Evolutionary conservation across 1,284 basidiomycete species (phyloP), one percentile per base, ranked within the genome.

Genomic region (Papiliotrema flavescens): DNA sequence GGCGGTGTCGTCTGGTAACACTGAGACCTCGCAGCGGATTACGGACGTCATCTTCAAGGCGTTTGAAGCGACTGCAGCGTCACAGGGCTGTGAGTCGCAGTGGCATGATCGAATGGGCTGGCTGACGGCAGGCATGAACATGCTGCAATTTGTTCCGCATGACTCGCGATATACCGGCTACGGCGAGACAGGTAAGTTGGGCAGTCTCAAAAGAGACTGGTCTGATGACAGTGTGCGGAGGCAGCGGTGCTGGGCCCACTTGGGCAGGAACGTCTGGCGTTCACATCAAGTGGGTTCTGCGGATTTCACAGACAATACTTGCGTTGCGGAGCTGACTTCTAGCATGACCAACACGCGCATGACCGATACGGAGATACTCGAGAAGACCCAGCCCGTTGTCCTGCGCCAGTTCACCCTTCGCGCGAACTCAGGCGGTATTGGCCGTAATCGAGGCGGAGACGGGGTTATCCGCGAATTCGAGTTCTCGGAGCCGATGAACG

Each of bases 1-100:
- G 0, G 91, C 90, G 0, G 91, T 92, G 0, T 89, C 94, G 1
- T 93, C 90, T 57, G 91, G 28, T 5, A 32, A 32, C 28, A 32
- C 28, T 5, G 89, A 95, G 44, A 94, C 93, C 0, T 88, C 86
- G 14, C 94, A 97, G 73, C 82, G 94, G 13, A 89, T 97, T 53
- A 90, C 93, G 0, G 94, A 97, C 67, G 90, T 96, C 0, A 90
- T 97, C 9, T 79, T 97, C 46, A 88, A 87, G 67, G 93, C 93
- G 0, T 98, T 98, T 79, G 82, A 88, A 55, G 94, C 91, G 0
- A 88, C 86, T 46, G 90, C 93, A 13, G 94, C 93, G 0, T 90
- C 87, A 65, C 94, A 97, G 72, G 94, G 94, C 3, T 63, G 62
- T 58, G 59, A 90, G 87, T 73, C 93, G 91, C 67, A 78, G 95